A percentile compares a stretch with the other conserved stretches of the same genome.
phyloP scores from a whole-genome alignment of 768 basidiomycete species.

The Vararia minispora region DNA sequence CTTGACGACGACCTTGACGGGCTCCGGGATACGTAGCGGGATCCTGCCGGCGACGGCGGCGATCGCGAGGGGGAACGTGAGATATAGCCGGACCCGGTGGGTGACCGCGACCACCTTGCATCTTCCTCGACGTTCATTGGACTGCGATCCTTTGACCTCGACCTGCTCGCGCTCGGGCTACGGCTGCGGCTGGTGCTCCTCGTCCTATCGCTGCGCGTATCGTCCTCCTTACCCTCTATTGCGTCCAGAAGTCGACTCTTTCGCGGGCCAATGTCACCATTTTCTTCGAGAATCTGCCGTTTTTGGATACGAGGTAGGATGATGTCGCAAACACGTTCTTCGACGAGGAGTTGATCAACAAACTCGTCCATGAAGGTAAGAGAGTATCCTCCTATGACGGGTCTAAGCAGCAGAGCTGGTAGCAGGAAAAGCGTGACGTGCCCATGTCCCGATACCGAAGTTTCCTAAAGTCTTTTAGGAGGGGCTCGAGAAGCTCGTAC shows the following conservation, averaged over 20 bases:
- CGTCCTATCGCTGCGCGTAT: constrained; percentile 27
- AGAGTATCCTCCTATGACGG: constrained; percentile 63
- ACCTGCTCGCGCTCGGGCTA: constrained; percentile 22
- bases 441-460: constrained; percentile 72
- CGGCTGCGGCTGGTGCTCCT: constrained; percentile 23
- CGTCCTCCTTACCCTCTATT: constrained; percentile 64
- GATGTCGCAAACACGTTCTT: constrained; percentile 94
- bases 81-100: constrained; percentile 4
- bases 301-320: constrained; percentile 86
- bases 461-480: constrained; percentile 91
- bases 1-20: constrained; percentile 43
- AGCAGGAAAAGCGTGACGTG: constrained; percentile 25
- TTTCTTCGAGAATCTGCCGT: constrained; percentile 83
- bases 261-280: constrained; percentile 76
- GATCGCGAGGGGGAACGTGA: constrained; percentile 7
- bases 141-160: constrained; percentile 16
- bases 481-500: constrained; percentile 86
- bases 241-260: constrained; percentile 83
- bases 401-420: constrained; percentile 1
- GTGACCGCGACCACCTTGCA: constrained; percentile 1
- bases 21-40: constrained; percentile 56
- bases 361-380: constrained; percentile 91
- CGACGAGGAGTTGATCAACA: constrained; percentile 67
- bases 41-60: constrained; percentile 34
- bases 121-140: constrained; percentile 8